phyloP scores from a whole-genome alignment of 2,329 filamentous ascomycete species.

The Talaromyces pinophilus region DNA sequence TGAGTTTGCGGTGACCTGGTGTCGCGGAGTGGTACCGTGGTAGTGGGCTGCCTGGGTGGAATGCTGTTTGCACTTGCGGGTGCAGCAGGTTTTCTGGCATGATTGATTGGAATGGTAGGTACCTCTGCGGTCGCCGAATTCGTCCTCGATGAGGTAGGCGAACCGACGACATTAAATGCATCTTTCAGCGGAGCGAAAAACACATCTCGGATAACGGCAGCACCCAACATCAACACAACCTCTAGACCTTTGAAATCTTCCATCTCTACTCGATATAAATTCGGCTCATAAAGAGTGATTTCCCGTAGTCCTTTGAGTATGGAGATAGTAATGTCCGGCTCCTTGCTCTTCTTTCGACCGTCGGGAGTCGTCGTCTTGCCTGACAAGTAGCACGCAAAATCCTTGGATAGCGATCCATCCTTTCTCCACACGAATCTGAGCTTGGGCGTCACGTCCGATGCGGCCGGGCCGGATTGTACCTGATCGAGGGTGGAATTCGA shows the following conservation, averaged over 20 bases:
- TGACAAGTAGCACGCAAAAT: slow-evolving; percentile 84
- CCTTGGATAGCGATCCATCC: slow-evolving; percentile 80
- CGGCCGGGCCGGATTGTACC: slow-evolving; percentile 62
- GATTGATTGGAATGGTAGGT: slow-evolving; percentile 4
- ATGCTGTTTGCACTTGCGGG: neutral
- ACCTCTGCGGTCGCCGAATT: slow-evolving; percentile 5
- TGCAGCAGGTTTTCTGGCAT: neutral
- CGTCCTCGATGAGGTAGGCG: slow-evolving; percentile 24
- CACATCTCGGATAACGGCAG: slow-evolving; percentile 62
- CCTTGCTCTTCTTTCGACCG: slow-evolving; percentile 74
- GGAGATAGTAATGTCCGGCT: slow-evolving; percentile 93
- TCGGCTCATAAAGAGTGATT: slow-evolving; percentile 89
- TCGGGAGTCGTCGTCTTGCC: slow-evolving; percentile 67
- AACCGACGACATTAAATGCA: slow-evolving; percentile 68
- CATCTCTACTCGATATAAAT: slow-evolving; percentile 83
- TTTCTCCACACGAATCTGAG: slow-evolving; percentile 86
- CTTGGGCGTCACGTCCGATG: slow-evolving; percentile 63
- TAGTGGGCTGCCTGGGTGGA: slow-evolving; percentile 30
- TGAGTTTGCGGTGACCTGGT: slow-evolving; percentile 29
- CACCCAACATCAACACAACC: slow-evolving; percentile 68
- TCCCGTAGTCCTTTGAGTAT: slow-evolving; percentile 76
- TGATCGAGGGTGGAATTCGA: slow-evolving; percentile 77
- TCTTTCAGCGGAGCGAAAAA: slow-evolving; percentile 68
- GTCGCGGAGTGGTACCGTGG: slow-evolving; percentile 27
- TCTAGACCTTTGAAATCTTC: slow-evolving; percentile 94